Conservation (phyloP, 306 rosid species). For the Benincasa hispida region DNA sequence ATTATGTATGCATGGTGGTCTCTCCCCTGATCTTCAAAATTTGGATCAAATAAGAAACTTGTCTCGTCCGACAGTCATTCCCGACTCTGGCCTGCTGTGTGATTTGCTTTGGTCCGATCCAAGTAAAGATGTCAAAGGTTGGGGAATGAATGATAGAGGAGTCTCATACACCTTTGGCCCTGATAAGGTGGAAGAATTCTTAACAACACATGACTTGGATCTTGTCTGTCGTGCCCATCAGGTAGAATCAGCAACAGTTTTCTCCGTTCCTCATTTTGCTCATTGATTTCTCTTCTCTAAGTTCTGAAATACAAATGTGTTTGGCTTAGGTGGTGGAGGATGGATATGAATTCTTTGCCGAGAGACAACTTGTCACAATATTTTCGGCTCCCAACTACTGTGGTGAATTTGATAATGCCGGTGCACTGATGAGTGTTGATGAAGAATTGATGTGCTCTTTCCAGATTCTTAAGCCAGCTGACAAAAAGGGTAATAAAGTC, state of each 20-base stretch:
- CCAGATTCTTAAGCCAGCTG: conserved; percentile 89
- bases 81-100: conserved; percentile 84
- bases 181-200: conserved; percentile 74
- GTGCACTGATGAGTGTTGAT: conserved; percentile 92
- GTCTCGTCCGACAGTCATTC: conserved; percentile 65
- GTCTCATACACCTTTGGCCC: conserved; percentile 91
- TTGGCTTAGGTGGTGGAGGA: conserved; percentile 75
- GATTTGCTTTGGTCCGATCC: conserved; percentile 98
- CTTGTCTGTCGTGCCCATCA: conserved; percentile 92
- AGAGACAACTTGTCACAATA: conserved; percentile 77
- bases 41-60: conserved; percentile 69
- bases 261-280: not conserved
- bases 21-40: conserved; percentile 67
- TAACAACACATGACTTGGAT: conserved; percentile 71
- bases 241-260: conserved; percentile 22
- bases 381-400: conserved; percentile 87
- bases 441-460: conserved; percentile 85
- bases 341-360: conserved; percentile 87
- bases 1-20: conserved; percentile 98
- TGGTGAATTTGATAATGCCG: conserved; percentile 93
- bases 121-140: conserved; percentile 74
- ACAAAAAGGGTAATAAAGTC: conserved; percentile 38
- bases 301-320: conserved; percentile 11
- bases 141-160: conserved; percentile 98
- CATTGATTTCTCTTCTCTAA: not conserved